Conservation (phyloP, 768 basidiomycete genomes). For the Pleurotus pulmonarius region DNA sequence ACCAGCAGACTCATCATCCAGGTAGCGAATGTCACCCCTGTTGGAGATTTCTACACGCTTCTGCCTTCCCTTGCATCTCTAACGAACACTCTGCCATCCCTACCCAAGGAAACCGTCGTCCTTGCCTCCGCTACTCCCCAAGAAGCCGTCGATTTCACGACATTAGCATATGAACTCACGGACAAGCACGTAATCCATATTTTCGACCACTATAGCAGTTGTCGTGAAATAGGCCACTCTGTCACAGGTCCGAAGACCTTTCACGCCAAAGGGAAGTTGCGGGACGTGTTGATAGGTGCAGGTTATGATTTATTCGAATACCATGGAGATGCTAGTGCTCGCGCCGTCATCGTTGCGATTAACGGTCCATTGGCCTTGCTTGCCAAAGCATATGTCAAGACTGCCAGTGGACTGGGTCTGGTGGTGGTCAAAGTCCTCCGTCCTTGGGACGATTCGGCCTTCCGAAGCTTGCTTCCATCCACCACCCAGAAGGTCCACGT, state of each 20-base stretch:
- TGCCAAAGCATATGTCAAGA: conserved; percentile 47
- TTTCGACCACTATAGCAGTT: conserved; percentile 81
- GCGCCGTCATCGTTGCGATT: conserved; percentile 62
- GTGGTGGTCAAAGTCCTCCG: conserved; percentile 76
- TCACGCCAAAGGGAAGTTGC: conserved; percentile 21
- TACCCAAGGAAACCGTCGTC: conserved; percentile 66
- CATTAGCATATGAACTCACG: conserved; percentile 68
- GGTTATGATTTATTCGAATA: conserved; percentile 82
- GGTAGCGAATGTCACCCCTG: conserved; percentile 69
- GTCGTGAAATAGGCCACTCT: conserved; percentile 69
- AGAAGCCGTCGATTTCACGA: conserved; percentile 75
- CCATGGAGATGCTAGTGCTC: conserved; percentile 58
- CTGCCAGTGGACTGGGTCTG: conserved; percentile 51
- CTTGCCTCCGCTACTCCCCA: conserved; percentile 83
- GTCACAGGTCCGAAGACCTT: conserved; percentile 27
- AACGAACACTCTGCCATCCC: conserved; percentile 50
- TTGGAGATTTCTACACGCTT: conserved; percentile 63
- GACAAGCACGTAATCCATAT: conserved; percentile 78
- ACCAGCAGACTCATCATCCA: conserved; percentile 76
- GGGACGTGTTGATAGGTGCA: conserved; percentile 46
- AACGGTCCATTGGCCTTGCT: conserved; percentile 76
- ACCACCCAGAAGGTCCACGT: conserved; percentile 63
- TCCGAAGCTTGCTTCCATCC: conserved; percentile 56
- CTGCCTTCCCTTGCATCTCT: conserved; percentile 76
- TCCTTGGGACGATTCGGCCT: conserved; percentile 73